phyloP scores from a whole-genome alignment of 129 eudicot genomes.

The Saussurea involucrata region DNA sequence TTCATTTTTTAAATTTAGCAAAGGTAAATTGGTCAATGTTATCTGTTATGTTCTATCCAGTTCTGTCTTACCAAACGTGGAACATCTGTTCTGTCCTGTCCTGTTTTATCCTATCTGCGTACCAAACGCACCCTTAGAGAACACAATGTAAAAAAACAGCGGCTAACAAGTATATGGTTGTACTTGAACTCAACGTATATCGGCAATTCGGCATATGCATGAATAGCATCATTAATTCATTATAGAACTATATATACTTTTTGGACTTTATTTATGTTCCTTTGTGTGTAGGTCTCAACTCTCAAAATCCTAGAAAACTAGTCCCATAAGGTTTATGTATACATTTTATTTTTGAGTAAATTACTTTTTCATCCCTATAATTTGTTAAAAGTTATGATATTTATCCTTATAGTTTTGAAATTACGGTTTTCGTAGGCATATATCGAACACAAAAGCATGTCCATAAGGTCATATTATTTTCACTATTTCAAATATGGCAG shows the following conservation, averaged over 20 bases:
- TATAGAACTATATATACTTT: not conserved
- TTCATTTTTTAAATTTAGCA: too few relatives aligned
- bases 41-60: too few relatives aligned
- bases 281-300: not conserved
- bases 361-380: too few relatives aligned
- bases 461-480: too few relatives aligned
- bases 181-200: not conserved
- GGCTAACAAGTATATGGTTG: not conserved
- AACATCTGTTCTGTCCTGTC: too few relatives aligned
- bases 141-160: not conserved
- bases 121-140: not conserved
- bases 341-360: not conserved
- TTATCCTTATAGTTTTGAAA: too few relatives aligned
- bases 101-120: not conserved
- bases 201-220: not conserved
- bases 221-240: not conserved
- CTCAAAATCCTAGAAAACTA: not conserved
- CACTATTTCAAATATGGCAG: too few relatives aligned
- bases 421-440: too few relatives aligned
- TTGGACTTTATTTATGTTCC: not conserved
- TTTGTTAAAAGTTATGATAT: too few relatives aligned
- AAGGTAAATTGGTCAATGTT: too few relatives aligned
- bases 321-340: not conserved
- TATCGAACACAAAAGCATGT: too few relatives aligned
- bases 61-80: too few relatives aligned